Conservation (phyloP, 1,284 basidiomycete species). For the Microbotryum lychnidis-dioicae region DNA sequence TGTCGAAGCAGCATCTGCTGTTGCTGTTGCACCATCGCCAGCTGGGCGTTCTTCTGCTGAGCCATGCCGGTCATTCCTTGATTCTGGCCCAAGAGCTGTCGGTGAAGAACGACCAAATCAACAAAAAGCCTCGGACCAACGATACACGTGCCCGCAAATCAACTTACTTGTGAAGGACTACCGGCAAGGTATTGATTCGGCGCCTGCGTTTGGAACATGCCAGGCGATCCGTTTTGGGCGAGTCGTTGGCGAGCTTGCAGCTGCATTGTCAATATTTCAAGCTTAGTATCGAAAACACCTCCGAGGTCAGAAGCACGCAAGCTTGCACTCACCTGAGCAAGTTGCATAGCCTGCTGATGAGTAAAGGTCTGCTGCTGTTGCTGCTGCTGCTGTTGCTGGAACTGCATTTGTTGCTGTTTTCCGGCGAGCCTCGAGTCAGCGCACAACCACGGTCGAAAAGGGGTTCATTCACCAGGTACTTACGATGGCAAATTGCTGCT, state of each 20-base stretch:
- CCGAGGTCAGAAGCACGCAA: not conserved
- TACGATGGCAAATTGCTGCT: not conserved
- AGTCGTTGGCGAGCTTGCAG: too few relatives aligned
- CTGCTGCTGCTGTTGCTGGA: conserved; percentile 2
- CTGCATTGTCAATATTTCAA: too few relatives aligned
- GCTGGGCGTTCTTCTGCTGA: not conserved
- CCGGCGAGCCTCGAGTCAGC: too few relatives aligned
- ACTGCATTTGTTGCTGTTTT: not conserved
- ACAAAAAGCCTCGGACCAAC: too few relatives aligned
- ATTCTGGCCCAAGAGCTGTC: not conserved
- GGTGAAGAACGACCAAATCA: too few relatives aligned
- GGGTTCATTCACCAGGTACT: not conserved
- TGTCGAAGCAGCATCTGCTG: not conserved
- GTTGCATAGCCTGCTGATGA: not conserved
- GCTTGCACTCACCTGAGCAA: not conserved
- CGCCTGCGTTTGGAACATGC: too few relatives aligned
- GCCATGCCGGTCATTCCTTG: not conserved
- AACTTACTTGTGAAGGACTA: too few relatives aligned
- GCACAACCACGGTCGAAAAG: too few relatives aligned
- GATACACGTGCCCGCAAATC: too few relatives aligned
- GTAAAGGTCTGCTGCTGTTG: not conserved
- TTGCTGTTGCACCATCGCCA: not conserved
- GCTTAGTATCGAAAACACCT: too few relatives aligned
- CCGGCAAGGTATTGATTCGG: too few relatives aligned
- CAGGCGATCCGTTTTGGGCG: too few relatives aligned